Base-by-base conservation (phyloP, 441 rosid species). In the Jatropha podagrica region DNA sequence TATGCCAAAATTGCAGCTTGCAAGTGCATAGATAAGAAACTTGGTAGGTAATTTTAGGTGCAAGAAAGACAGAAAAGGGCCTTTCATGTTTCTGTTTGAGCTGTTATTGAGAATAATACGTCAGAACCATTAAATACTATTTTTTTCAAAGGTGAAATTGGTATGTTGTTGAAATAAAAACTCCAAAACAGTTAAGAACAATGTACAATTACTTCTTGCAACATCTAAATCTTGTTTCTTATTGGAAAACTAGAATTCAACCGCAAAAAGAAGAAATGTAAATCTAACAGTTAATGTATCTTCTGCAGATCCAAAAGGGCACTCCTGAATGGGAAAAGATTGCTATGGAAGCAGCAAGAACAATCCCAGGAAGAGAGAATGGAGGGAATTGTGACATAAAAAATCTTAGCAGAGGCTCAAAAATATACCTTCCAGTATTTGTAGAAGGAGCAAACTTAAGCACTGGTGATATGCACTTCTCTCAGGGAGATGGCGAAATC, bases 351-450 rank as follows among this genome's bases (percentile, higher is more conserved):
- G 97, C 98, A 41, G 97, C 98, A 4, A 88, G 97, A 75, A 95
- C 98, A 74, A 89, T 95, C 46, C 97, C 97, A 6, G 96, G 99
- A 78, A 82, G 98, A 81, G 98, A 93, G 78, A 95, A 95, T 41
- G 98, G 99, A 66, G 98, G 99, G 79, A 93, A 95, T 76, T 95
- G 99, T 71, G 99, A 93, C 81, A 95, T 93, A 10, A 95, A 93
- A 67, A 93, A 95, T 78, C 87, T 93, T 41, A 95, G 97, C 48
- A 84, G 96, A 83, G 98, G 99, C 55, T 93, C 96, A 5, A 95
- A 86, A 78, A 76, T 91, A 73, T 95, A 93, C 69, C 94, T 95
- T 70, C 97, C 99, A 4, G 97, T 93, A 48, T 93, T 92, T 59
- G 86, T 93, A 1, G 99, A 92, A 72, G 97, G 96, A 26, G 99